These are phyloP conservation scores for Lentinula sp. DNA, from an alignment of 768 basidiomycete species.

Conservation along the genomic window DNA sequence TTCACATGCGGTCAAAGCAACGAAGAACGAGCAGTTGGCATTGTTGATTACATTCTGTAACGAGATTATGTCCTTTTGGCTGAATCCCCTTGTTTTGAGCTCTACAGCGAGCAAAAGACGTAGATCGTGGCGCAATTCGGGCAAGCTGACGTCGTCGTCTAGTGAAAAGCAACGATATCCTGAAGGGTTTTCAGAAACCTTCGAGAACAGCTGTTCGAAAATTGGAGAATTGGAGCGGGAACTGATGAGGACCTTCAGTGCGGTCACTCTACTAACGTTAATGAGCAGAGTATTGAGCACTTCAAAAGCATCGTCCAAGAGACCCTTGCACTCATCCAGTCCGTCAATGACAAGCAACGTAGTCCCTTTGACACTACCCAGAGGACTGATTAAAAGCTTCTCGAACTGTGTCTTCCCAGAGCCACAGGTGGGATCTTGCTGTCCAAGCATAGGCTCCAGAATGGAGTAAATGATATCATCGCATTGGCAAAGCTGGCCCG, in stretches of 20 bases:
- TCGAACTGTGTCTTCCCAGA: background rate
- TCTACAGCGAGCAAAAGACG: background rate
- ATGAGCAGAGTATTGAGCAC: background rate
- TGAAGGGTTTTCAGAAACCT: background rate
- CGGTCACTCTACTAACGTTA: background rate
- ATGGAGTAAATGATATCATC: background rate
- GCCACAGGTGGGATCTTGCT: background rate
- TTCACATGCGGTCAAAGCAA: background rate
- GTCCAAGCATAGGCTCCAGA: background rate
- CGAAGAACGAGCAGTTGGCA: background rate
- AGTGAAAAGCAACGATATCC: background rate
- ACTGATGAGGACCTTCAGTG: background rate
- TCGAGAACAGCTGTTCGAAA: background rate
- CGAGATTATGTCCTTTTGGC: background rate
- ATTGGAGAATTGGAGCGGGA: background rate
- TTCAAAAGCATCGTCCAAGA: background rate
- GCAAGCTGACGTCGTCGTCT: background rate
- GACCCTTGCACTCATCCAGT: background rate
- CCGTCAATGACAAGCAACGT: conserved; percentile 1
- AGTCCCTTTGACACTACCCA: background rate
- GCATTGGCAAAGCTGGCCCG: background rate
- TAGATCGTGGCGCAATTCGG: background rate
- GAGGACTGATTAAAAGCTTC: background rate
- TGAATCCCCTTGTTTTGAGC: background rate
- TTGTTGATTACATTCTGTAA: background rate